phyloP scores from a whole-genome alignment of 495 filamentous ascomycete genomes.

The Baudoinia panamericana region DNA sequence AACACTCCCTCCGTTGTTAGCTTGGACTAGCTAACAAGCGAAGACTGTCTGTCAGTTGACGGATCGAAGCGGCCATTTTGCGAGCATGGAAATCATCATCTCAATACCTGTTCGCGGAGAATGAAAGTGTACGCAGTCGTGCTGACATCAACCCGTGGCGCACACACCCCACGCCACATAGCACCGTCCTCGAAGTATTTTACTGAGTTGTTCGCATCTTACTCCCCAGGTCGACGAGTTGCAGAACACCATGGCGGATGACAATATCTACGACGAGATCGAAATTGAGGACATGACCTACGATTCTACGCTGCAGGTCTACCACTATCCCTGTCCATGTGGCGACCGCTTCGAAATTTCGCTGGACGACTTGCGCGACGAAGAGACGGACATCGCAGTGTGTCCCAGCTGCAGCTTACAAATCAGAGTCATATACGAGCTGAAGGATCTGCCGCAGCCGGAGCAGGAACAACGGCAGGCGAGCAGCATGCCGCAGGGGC shows the following conservation, averaged over 20 bases:
- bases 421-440: conserved; percentile 87
- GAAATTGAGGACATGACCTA: conserved; percentile 99
- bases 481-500: background rate
- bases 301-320: conserved; percentile 68
- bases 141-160: too few relatives aligned
- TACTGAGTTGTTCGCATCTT: too few relatives aligned
- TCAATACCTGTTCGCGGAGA: too few relatives aligned
- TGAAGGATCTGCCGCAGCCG: conserved; percentile 36
- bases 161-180: too few relatives aligned
- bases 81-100: too few relatives aligned
- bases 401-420: conserved; percentile 94
- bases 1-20: too few relatives aligned
- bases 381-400: conserved; percentile 71
- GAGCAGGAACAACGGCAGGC: conserved; percentile 18
- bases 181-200: too few relatives aligned
- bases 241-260: conserved; percentile 16
- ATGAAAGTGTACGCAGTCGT: too few relatives aligned
- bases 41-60: too few relatives aligned
- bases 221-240: too few relatives aligned
- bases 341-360: conserved; percentile 94
- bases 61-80: too few relatives aligned
- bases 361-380: conserved; percentile 71
- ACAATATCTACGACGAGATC: conserved; percentile 83
- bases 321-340: conserved; percentile 92
- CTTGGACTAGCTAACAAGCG: too few relatives aligned